These are phyloP conservation scores for Metschnikowia corniflorae DNA, from an alignment of 805 yeast genomes.

Conservation along the genomic window DNA sequence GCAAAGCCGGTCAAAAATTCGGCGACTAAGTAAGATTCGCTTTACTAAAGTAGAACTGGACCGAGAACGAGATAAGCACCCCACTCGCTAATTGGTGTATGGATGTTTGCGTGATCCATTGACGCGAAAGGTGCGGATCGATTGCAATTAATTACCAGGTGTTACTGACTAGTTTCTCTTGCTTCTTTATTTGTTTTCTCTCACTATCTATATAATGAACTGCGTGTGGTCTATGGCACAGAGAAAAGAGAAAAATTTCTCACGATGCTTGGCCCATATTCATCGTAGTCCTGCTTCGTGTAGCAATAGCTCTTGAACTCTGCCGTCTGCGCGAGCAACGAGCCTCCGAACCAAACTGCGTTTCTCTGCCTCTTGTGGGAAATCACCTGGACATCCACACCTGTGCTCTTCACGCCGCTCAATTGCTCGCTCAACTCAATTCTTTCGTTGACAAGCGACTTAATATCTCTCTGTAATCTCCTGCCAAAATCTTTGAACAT, in stretches of 20 bases:
- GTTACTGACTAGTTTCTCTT: too few species aligned
- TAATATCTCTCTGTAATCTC: constrained; percentile 92
- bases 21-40: too few species aligned
- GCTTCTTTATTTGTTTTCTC: too few species aligned
- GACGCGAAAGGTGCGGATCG: too few species aligned
- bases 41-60: too few species aligned
- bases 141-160: too few species aligned
- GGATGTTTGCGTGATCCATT: too few species aligned
- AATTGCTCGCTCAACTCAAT: constrained; percentile 75
- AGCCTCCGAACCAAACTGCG: constrained; percentile 99
- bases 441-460: constrained; percentile 82
- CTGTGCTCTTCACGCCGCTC: constrained; percentile 77
- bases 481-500: constrained; percentile 99
- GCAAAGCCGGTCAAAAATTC: too few species aligned
- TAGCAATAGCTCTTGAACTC: constrained; percentile 96
- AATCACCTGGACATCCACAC: constrained; percentile 95
- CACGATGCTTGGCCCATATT: constrained; percentile 95
- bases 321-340: constrained; percentile 91
- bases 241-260: constrained; percentile 94
- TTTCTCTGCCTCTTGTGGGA: constrained; percentile 96
- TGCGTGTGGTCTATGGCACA: constrained; percentile 72
- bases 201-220: too few species aligned
- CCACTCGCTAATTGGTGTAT: too few species aligned
- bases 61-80: too few species aligned
- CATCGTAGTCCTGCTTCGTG: constrained; percentile 96